Evolutionary conservation across 2,329 filamentous ascomycete genomes (phyloP).

Genomic region (Ilyonectria sp.): DNA sequence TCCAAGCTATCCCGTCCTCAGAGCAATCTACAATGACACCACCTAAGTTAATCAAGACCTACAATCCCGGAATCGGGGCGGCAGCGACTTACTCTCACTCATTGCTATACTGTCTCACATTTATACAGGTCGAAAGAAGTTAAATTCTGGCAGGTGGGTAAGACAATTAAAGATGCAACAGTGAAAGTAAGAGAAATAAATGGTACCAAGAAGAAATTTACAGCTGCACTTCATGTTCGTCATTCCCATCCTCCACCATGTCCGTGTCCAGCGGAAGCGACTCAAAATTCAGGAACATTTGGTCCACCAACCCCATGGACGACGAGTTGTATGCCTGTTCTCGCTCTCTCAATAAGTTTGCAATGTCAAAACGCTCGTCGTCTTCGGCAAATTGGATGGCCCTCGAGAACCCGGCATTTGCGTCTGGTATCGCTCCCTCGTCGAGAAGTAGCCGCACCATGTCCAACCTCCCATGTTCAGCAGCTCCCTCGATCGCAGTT

Average conservation of each 20-base stretch:
- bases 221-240: not conserved
- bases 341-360: not conserved
- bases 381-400: conserved; percentile 22
- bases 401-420: not conserved
- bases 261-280: not conserved
- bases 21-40: too few species aligned
- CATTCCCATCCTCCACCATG: too few species aligned
- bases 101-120: too few species aligned
- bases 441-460: conserved; percentile 26
- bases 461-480: conserved; percentile 27
- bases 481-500: conserved; percentile 29
- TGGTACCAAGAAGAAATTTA: not conserved
- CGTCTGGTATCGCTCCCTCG: conserved; percentile 11
- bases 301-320: not conserved
- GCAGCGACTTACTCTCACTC: too few species aligned
- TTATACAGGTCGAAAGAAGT: too few species aligned
- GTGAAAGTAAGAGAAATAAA: not conserved
- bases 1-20: too few species aligned
- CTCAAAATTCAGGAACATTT: too few species aligned
- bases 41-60: too few species aligned
- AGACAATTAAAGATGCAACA: not conserved
- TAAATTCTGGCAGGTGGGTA: too few species aligned
- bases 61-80: too few species aligned
- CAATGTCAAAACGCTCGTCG: conserved; percentile 4
- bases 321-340: not conserved